Evolutionary conservation across 2,329 filamentous ascomycete species (phyloP).

Genomic region (Rhytidhysteron rufulum): DNA sequence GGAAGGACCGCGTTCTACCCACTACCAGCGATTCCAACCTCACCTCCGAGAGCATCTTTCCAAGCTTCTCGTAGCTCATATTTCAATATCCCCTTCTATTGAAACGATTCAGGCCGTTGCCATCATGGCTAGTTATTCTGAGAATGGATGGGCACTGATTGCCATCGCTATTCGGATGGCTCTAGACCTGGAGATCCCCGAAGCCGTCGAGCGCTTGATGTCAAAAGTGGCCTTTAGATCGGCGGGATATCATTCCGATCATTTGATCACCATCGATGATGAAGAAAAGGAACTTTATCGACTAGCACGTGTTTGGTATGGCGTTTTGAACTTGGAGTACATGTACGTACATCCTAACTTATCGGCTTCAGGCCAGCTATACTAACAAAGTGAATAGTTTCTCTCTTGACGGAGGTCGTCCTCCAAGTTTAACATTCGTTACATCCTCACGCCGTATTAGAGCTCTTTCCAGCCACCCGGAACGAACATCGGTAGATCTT

Average conservation of each 20-base stretch:
- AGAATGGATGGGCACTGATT: constrained; percentile 49
- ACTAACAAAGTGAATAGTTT: no score
- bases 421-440: no score
- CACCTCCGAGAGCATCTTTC: constrained; percentile 40
- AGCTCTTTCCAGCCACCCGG: no score
- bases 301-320: no score
- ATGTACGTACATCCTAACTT: no score
- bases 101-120: constrained; percentile 53
- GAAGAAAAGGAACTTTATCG: constrained; percentile 34
- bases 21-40: constrained; percentile 32
- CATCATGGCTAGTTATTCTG: constrained; percentile 50
- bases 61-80: constrained; percentile 44
- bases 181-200: constrained; percentile 43
- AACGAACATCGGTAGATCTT: no score
- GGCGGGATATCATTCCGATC: no score
- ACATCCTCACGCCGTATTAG: no score
- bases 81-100: constrained; percentile 35
- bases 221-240: no score
- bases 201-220: constrained; percentile 38
- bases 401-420: no score
- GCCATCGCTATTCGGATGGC: constrained; percentile 51
- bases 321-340: no score
- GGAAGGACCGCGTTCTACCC: constrained; percentile 37
- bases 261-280: constrained; percentile 4
- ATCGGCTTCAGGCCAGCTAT: no score